These are phyloP conservation scores for Phialophora chinensis DNA, from an alignment of 2,329 filamentous ascomycete species.

Conservation along the genomic window DNA sequence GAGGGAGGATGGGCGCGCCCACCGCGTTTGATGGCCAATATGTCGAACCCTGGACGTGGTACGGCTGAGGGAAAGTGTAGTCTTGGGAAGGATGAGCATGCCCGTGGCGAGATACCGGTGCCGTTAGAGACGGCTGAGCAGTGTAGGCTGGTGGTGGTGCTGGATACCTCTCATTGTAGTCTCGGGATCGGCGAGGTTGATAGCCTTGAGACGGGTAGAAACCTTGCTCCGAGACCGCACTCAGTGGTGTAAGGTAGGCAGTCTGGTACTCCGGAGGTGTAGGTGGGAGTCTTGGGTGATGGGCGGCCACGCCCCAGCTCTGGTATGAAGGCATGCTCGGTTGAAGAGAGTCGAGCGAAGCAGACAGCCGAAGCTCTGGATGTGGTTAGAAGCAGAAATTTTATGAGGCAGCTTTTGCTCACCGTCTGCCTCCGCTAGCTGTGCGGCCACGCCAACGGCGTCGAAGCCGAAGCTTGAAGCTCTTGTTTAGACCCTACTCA, in stretches of 20 bases:
- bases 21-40: slow-evolving; percentile 37
- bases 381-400: slow-evolving; percentile 7
- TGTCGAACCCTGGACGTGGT: slow-evolving; percentile 29
- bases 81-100: slow-evolving; percentile 32
- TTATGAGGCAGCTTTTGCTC: slow-evolving; percentile 14
- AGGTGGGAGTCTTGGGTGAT: slow-evolving; percentile 37
- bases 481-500: slow-evolving; percentile 24
- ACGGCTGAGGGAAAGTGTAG: slow-evolving; percentile 34
- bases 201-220: slow-evolving; percentile 48
- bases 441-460: slow-evolving; percentile 35
- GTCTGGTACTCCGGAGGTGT: slow-evolving; percentile 41
- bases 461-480: slow-evolving; percentile 34
- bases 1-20: slow-evolving; percentile 48
- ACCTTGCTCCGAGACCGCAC: slow-evolving; percentile 35
- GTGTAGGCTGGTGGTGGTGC: slow-evolving; percentile 51
- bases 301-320: slow-evolving; percentile 37
- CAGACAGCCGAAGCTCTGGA: slow-evolving; percentile 34
- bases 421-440: slow-evolving; percentile 34
- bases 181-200: slow-evolving; percentile 51
- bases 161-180: slow-evolving; percentile 53
- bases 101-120: slow-evolving; percentile 23
- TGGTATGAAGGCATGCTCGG: slow-evolving; percentile 39
- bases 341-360: slow-evolving; percentile 26
- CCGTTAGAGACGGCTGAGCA: slow-evolving; percentile 31
- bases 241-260: slow-evolving; percentile 38